Evolutionary conservation across 2,329 filamentous ascomycete species (phyloP), one percentile per base, ranked within the genome.

Genomic region (Aspergillus neoniger): DNA sequence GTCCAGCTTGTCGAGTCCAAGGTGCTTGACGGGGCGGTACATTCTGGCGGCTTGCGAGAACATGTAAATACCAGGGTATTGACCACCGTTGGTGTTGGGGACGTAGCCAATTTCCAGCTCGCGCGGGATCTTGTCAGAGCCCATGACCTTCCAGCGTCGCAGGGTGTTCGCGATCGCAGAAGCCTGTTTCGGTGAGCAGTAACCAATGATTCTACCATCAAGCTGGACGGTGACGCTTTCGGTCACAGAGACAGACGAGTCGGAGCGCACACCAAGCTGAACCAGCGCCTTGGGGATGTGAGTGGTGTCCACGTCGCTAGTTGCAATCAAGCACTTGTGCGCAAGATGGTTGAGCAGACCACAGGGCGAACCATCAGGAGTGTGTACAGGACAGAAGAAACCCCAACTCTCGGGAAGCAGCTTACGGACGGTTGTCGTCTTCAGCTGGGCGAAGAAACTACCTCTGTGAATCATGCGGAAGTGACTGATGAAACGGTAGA

Each of bases 401-500:
- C 95, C 95, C 95, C 95, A 99, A 68, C 92, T 96, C 74, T 99
- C 95, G 2, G 95, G 95, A 19, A 98, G 80, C 68, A 99, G 82
- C 77, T 98, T 99, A 80, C 95, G 87, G 54, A 99, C 95, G 0
- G 95, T 95, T 0, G 95, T 99, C 0, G 95, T 99, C 80, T 97
- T 98, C 65, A 99, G 80, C 75, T 98, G 91, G 3, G 95, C 95
- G 76, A 99, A 99, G 85, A 99, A 99, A 74, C 92, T 95, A 82
- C 95, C 95, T 87, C 95, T 88, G 81, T 99, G 95, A 60, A 99
- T 92, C 92, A 97, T 97, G 67, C 95, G 90, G 85, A 99, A 99
- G 77, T 99, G 95, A 77, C 91, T 95, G 80, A 99, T 96, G 80
- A 98, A 99, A 70, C 95, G 91, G 72, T 96, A 87, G 76, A 98